Conservation (phyloP, 768 basidiomycete species). For the Trametes maxima region DNA sequence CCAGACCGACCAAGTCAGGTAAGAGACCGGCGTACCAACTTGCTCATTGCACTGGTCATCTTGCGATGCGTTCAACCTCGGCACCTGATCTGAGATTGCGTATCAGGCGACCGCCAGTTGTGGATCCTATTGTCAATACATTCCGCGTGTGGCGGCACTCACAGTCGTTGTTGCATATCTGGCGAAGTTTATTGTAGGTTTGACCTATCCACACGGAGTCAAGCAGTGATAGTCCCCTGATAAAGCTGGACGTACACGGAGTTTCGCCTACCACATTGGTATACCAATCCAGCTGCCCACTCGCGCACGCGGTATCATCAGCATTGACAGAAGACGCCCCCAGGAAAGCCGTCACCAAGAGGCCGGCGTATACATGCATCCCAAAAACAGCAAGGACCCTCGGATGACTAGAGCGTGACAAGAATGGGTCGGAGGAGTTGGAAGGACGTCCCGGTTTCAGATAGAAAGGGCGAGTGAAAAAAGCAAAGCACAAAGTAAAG, state of each 20-base stretch:
- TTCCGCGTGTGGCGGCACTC: not conserved
- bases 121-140: not conserved
- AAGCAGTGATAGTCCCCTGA: not conserved
- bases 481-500: too few relatives aligned
- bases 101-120: not conserved
- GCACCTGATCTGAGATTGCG: not conserved
- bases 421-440: too few relatives aligned
- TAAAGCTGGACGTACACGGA: slow-evolving; percentile 6
- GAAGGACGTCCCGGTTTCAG: too few relatives aligned
- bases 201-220: not conserved
- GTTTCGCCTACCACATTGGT: slow-evolving; percentile 17
- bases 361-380: too few relatives aligned
- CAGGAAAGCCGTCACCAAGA: too few relatives aligned
- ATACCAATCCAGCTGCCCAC: slow-evolving; percentile 19
- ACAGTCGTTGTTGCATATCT: slow-evolving; percentile 24
- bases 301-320: slow-evolving; percentile 8
- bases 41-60: not conserved
- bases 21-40: not conserved
- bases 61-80: not conserved
- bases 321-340: not conserved
- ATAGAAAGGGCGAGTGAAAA: too few relatives aligned
- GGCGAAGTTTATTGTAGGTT: slow-evolving; percentile 15
- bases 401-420: too few relatives aligned
- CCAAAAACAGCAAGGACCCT: too few relatives aligned
- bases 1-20: too few relatives aligned